phyloP scores from a whole-genome alignment of 2,329 filamentous ascomycete species.

The Paecilomyces niveus region DNA sequence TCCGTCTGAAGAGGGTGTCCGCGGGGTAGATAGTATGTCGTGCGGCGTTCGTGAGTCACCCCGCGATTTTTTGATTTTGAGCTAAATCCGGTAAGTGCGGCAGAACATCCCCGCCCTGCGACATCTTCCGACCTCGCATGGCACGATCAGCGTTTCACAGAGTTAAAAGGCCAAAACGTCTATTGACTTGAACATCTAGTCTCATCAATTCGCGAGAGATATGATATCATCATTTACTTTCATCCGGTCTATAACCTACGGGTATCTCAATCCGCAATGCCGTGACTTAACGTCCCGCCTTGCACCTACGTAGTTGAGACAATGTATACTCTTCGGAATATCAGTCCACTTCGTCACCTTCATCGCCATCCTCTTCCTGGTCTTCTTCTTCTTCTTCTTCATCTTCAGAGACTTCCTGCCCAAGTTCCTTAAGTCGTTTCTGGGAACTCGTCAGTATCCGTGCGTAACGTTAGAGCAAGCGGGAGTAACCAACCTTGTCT shows the following conservation, averaged over 20 bases:
- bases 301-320: not conserved
- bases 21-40: constrained; percentile 12
- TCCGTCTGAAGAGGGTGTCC: constrained; percentile 11
- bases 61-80: constrained; percentile 5
- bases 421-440: constrained; percentile 57
- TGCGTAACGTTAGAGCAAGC: constrained; percentile 5
- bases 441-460: constrained; percentile 34
- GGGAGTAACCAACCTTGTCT: constrained; percentile 58
- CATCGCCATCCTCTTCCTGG: constrained; percentile 47
- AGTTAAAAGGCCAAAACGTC: not conserved
- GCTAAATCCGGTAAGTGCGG: constrained; percentile 1
- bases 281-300: not conserved
- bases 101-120: not conserved
- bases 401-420: constrained; percentile 67
- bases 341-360: constrained; percentile 23
- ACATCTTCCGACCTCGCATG: not conserved
- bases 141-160: not conserved
- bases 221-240: not conserved
- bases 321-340: not conserved
- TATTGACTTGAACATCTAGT: not conserved
- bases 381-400: constrained; percentile 59
- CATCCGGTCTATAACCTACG: not conserved
- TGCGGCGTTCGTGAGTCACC: constrained; percentile 3
- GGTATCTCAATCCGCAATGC: not conserved
- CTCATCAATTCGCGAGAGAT: not conserved